Percentiles rank a stretch among this genome's conserved stretches.
Conservation (phyloP, 495 filamentous ascomycete species). For the Penicillium angulare region DNA sequence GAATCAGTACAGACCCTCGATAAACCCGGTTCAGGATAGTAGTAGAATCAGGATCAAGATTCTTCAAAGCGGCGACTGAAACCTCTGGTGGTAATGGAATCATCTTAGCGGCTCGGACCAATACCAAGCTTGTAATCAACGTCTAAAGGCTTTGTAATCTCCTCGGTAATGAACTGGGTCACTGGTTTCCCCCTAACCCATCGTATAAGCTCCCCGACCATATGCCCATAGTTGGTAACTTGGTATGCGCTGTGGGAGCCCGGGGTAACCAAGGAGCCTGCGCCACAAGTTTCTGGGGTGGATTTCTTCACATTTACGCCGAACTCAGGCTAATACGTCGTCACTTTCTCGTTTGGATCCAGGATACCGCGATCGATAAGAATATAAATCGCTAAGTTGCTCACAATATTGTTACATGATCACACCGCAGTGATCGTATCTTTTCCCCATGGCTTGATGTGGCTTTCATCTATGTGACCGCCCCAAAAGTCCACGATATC, state of each 20-base stretch:
- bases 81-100: constrained; percentile 16
- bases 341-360: no score
- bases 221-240: constrained; percentile 31
- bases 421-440: no score
- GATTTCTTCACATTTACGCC: constrained; percentile 26
- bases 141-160: constrained; percentile 32
- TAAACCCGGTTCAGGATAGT: constrained; percentile 1
- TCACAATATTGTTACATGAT: no score
- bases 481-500: no score
- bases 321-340: no score
- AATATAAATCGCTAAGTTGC: no score
- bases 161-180: constrained; percentile 38
- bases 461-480: no score
- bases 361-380: no score
- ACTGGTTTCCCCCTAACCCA: constrained; percentile 36
- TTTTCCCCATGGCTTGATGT: no score
- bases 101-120: constrained; percentile 29
- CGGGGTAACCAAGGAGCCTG: constrained; percentile 43
- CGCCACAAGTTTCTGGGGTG: constrained; percentile 29
- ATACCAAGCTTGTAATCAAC: constrained; percentile 42
- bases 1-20: no score
- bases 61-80: not conserved
- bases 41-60: constrained; percentile 6
- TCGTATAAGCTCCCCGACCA: constrained; percentile 40
- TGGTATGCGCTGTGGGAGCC: constrained; percentile 43